phyloP scores from a whole-genome alignment of 2,329 filamentous ascomycete species.

The Xylaria sp. region DNA sequence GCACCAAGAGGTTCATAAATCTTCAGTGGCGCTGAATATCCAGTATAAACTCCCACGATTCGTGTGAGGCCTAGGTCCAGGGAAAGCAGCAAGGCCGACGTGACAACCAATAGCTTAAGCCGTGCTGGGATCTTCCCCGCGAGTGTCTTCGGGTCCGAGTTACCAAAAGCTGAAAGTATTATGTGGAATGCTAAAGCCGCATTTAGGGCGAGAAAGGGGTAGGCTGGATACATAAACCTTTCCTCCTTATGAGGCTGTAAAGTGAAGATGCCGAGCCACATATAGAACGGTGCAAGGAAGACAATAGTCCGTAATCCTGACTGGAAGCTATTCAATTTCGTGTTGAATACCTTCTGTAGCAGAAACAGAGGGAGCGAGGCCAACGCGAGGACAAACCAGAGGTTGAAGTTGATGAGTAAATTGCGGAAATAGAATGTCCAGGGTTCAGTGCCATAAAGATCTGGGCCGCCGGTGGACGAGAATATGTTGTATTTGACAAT shows the following conservation, averaged over 20 bases:
- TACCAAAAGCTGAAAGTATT: conserved; percentile 75
- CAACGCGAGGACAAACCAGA: conserved; percentile 87
- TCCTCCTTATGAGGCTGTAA: conserved; percentile 96
- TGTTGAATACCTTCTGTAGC: conserved; percentile 70
- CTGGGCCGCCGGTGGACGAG: conserved; percentile 77
- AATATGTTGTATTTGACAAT: conserved; percentile 97
- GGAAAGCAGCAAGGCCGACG: conserved; percentile 65
- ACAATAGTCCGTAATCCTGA: conserved; percentile 77
- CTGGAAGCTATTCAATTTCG: conserved; percentile 66
- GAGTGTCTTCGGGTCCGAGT: conserved; percentile 68
- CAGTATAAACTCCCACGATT: conserved; percentile 76
- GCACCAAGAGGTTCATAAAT: conserved; percentile 72
- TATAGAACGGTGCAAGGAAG: conserved; percentile 85
- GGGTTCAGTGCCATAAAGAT: conserved; percentile 94
- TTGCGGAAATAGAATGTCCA: conserved; percentile 98
- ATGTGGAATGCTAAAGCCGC: conserved; percentile 86
- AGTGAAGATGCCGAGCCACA: conserved; percentile 93
- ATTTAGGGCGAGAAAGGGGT: conserved; percentile 88
- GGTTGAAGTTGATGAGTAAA: conserved; percentile 89
- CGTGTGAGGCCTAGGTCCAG: conserved; percentile 72
- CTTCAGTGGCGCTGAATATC: conserved; percentile 79
- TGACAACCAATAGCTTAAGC: conserved; percentile 72
- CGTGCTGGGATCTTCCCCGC: conserved; percentile 74
- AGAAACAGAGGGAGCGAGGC: conserved; percentile 75
- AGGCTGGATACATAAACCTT: conserved; percentile 97